These are phyloP conservation scores for Sisymbrium irio DNA, from an alignment of 345 rosid genomes.

Conservation along the genomic window DNA sequence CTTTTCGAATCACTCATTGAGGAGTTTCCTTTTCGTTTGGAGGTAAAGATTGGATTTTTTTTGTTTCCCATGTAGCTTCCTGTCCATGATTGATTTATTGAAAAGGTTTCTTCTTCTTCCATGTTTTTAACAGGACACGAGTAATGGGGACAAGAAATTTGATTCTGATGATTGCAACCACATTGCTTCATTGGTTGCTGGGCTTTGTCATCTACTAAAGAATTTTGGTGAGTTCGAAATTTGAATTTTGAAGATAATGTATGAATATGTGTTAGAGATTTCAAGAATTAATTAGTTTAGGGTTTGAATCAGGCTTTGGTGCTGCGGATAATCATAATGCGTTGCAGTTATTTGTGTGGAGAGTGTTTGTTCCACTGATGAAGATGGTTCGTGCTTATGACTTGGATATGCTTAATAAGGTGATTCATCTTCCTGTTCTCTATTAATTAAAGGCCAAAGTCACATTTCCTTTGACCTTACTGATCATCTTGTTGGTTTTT, in stretches of 20 bases:
- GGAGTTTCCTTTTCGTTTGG: constrained; percentile 18
- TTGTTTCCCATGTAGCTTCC: too few relatives aligned
- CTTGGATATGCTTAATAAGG: constrained; percentile 70
- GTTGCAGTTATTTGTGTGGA: constrained; percentile 59
- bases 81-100: background rate
- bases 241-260: background rate
- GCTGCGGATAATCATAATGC: constrained; percentile 43
- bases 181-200: constrained; percentile 53
- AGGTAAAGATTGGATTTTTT: constrained; percentile 7
- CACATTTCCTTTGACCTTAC: constrained; percentile 2
- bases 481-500: constrained; percentile 17
- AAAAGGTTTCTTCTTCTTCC: background rate
- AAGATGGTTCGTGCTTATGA: constrained; percentile 59
- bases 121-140: constrained; percentile 40
- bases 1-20: constrained; percentile 61
- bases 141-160: constrained; percentile 39
- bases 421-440: constrained; percentile 22
- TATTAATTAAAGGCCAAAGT: background rate
- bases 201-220: constrained; percentile 77
- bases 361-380: constrained; percentile 65
- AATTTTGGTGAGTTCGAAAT: constrained; percentile 46
- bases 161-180: constrained; percentile 40
- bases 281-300: background rate
- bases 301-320: constrained; percentile 24
- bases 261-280: background rate